Percentiles rank a stretch among this genome's conserved stretches.
These are phyloP conservation scores for Carex scoparia DNA, from an alignment of 176 grass and related monocot genomes.

Conservation along the genomic window DNA sequence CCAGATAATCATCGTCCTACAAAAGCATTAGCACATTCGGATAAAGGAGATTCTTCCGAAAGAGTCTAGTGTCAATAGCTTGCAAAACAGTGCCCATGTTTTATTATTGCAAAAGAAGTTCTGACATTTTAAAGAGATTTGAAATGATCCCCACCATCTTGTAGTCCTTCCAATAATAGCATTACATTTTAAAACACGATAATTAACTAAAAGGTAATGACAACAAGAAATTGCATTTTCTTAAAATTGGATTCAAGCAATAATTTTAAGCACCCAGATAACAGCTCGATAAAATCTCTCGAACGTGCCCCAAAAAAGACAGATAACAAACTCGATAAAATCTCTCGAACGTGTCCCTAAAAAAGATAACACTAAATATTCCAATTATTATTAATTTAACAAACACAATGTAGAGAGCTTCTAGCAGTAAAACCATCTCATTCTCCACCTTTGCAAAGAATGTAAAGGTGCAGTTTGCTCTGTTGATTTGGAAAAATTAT, in stretches of 20 bases:
- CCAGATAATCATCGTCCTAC: slow-evolving; percentile 91
- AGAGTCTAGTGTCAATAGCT: background rate
- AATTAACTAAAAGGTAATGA: background rate
- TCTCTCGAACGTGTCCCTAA: background rate
- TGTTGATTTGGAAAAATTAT: background rate
- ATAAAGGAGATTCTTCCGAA: background rate
- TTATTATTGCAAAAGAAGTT: background rate
- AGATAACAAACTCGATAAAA: background rate
- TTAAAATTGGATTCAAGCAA: background rate
- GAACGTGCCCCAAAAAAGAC: background rate
- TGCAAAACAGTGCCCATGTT: background rate
- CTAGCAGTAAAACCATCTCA: background rate
- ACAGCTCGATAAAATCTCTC: background rate
- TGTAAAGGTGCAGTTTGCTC: background rate
- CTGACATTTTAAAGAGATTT: background rate
- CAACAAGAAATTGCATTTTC: background rate
- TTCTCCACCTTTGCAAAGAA: background rate
- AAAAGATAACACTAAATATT: background rate
- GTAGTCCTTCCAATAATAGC: background rate
- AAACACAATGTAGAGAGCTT: slow-evolving; percentile 1
- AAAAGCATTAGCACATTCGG: slow-evolving; percentile 17
- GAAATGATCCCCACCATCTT: background rate
- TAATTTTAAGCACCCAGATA: background rate
- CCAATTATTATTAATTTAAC: background rate
- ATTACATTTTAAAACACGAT: background rate